A percentile compares a stretch with the other conserved stretches of the same genome.
These are phyloP conservation scores for Penicillium sp. DNA, from an alignment of 2,329 filamentous ascomycete species.

Conservation along the genomic window DNA sequence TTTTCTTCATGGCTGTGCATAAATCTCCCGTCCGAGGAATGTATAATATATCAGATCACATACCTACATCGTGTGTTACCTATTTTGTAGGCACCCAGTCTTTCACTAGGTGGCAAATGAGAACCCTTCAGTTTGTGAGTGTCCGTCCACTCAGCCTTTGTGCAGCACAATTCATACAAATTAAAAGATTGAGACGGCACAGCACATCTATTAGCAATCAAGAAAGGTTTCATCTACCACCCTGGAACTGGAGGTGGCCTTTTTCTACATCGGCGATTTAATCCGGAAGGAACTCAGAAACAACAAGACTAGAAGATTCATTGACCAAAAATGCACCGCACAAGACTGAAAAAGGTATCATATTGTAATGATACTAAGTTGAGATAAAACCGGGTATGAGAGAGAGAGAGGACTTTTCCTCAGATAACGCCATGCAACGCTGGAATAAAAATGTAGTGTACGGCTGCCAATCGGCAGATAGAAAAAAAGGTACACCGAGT, in stretches of 20 bases:
- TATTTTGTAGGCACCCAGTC: not conserved
- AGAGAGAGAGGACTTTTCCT: constrained; percentile 11
- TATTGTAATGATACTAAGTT: constrained; percentile 7
- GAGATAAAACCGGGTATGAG: constrained; percentile 19
- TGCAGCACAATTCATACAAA: too few relatives aligned
- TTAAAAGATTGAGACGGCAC: too few relatives aligned
- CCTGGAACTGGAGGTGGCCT: too few relatives aligned
- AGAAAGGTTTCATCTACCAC: too few relatives aligned
- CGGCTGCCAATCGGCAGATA: constrained; percentile 6
- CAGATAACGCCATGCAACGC: constrained; percentile 24
- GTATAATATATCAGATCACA: constrained; percentile 12
- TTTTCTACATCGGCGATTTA: too few relatives aligned
- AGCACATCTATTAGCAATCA: too few relatives aligned
- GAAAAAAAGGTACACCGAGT: constrained; percentile 8
- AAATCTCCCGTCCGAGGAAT: constrained; percentile 16
- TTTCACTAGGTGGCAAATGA: too few relatives aligned
- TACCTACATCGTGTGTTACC: not conserved
- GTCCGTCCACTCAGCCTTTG: too few relatives aligned
- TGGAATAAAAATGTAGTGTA: constrained; percentile 6
- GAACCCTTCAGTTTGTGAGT: too few relatives aligned
- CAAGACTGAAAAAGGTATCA: not conserved
- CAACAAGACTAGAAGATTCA: too few relatives aligned
- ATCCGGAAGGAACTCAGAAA: too few relatives aligned
- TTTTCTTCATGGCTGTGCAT: constrained; percentile 12
- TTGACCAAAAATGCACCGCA: not conserved